phyloP scores from a whole-genome alignment of 768 basidiomycete genomes.

The Boletus rufocinnamomeus region DNA sequence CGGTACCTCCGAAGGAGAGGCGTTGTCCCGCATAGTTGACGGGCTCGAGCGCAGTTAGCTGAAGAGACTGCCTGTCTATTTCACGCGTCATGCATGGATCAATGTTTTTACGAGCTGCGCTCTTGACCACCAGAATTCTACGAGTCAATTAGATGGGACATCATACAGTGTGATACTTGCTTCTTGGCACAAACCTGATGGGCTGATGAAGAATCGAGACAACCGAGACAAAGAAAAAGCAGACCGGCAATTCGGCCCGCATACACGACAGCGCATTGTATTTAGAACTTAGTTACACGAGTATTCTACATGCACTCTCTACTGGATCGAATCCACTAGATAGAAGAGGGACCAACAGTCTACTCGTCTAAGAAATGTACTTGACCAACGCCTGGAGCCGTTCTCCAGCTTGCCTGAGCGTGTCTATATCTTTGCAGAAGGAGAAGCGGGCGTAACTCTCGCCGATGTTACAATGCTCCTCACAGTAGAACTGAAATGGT shows the following conservation, averaged over 20 bases:
- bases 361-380: conserved; percentile 43
- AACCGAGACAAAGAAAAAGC: neutral
- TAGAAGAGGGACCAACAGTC: neutral
- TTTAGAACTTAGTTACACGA: neutral
- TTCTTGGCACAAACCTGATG: neutral
- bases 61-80: neutral
- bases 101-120: neutral
- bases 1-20: conserved; percentile 46
- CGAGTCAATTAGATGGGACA: neutral
- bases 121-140: neutral
- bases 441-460: conserved; percentile 88
- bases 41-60: conserved; percentile 28
- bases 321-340: neutral
- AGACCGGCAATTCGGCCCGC: neutral
- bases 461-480: conserved; percentile 82
- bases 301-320: neutral
- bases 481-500: conserved; percentile 78
- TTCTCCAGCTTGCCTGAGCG: conserved; percentile 77
- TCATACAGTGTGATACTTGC: neutral
- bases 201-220: neutral
- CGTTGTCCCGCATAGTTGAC: conserved; percentile 74
- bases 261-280: neutral
- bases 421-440: conserved; percentile 94
- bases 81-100: neutral
- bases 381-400: conserved; percentile 75